phyloP scores from a whole-genome alignment of 352 stramenopile species.

The Phytophthora sp. region DNA sequence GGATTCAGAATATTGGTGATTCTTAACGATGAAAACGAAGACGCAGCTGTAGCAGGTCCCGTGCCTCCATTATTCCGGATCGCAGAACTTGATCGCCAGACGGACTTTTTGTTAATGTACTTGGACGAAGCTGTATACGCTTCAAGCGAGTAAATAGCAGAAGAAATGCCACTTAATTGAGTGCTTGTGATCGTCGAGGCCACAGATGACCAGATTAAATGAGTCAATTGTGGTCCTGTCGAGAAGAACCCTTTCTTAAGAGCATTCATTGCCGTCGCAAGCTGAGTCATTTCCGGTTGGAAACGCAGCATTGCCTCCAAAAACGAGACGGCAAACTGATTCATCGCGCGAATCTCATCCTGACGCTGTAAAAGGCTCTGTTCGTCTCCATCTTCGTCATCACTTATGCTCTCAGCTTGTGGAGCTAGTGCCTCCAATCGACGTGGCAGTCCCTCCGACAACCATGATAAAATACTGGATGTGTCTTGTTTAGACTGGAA shows the following conservation, averaged over 20 bases:
- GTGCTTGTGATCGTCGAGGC: slow-evolving; percentile 66
- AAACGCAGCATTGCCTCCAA: slow-evolving; percentile 72
- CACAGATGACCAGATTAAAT: slow-evolving; percentile 81
- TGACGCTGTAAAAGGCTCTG: slow-evolving; percentile 23
- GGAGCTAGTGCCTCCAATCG: slow-evolving; percentile 47
- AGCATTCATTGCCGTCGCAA: slow-evolving; percentile 55
- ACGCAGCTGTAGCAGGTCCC: slow-evolving; percentile 28
- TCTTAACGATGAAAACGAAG: slow-evolving; percentile 71
- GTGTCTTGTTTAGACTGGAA: slow-evolving; percentile 83
- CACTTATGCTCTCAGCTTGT: slow-evolving; percentile 42
- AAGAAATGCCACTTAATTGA: slow-evolving; percentile 76
- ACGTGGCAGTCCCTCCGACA: slow-evolving; percentile 54
- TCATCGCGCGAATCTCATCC: slow-evolving; percentile 74
- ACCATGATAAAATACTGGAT: slow-evolving; percentile 63
- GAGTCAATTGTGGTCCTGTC: slow-evolving; percentile 67
- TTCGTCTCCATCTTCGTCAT: slow-evolving; percentile 35
- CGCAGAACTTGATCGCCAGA: slow-evolving; percentile 18
- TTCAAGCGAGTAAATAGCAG: slow-evolving; percentile 64
- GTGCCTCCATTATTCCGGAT: slow-evolving; percentile 11
- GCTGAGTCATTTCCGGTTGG: slow-evolving; percentile 62
- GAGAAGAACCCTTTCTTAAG: slow-evolving; percentile 80
- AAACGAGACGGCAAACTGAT: slow-evolving; percentile 75
- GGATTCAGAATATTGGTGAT: slow-evolving; percentile 76
- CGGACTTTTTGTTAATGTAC: slow-evolving; percentile 26
- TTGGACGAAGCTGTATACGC: slow-evolving; percentile 31